Evolutionary conservation across 164 flowering plant genomes (phyloP), one percentile per base, ranked within the genome.

Genomic region (Macadamia tetraphylla): DNA sequence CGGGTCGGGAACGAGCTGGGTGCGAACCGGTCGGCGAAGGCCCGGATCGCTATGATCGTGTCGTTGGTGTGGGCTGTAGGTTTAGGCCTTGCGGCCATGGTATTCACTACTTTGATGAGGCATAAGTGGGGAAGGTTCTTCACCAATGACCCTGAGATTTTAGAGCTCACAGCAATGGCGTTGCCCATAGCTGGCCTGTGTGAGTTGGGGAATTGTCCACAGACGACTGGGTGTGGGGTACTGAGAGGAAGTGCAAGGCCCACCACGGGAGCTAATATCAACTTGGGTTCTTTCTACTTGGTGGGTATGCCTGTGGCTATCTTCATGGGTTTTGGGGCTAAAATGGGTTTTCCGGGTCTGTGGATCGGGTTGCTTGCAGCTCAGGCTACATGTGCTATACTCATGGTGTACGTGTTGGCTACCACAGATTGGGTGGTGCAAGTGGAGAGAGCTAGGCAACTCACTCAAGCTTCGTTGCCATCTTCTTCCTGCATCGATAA

Each of bases 131-230:
- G 94, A 0, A 56, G 87, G 48, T 75, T 94, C 14, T 94, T 94
- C 81, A 91, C 96, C 0, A 59, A 51, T 6, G 94, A 94, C 62
- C 58, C 74, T 0, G 92, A 88, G 49, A 86, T 94, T 18, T 73
- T 94, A 0, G 78, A 84, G 69, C 87, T 94, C 0, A 91, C 95
- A 0, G 76, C 96, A 12, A 65, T 79, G 6, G 98, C 91, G 51
- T 68, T 94, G 72, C 98, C 98, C 0, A 87, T 94, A 23, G 87
- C 72, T 0, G 98, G 97, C 30, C 81, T 91, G 0, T 94, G 98
- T 51, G 98, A 94, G 86, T 89, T 94, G 6, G 98, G 98, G 1
- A 94, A 94, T 69, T 94, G 98, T 75, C 98, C 98, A 0, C 98
- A 94, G 66, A 94, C 98, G 1, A 87, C 97, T 3, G 97, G 97